These are phyloP conservation scores for Boletales sp. DNA, from an alignment of 768 basidiomycete genomes.

Conservation along the genomic window DNA sequence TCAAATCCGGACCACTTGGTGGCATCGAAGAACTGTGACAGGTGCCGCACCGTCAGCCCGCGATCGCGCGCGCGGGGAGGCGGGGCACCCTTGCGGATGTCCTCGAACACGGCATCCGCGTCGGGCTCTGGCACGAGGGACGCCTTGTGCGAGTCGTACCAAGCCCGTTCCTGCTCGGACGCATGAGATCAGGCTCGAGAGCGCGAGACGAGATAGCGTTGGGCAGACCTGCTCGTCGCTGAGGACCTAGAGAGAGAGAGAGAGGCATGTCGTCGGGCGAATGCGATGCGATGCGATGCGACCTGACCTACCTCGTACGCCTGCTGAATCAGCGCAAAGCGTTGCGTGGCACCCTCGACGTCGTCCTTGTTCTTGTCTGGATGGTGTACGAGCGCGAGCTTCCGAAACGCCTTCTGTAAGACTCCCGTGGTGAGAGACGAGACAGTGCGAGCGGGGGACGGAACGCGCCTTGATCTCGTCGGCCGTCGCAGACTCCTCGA, in stretches of 20 bases:
- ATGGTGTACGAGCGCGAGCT: constrained; percentile 79
- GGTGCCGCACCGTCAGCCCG: constrained; percentile 76
- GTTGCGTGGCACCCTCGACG: constrained; percentile 79
- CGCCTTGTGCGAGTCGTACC: constrained; percentile 93
- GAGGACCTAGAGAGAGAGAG: constrained; percentile 59
- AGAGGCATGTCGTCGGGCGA: background rate
- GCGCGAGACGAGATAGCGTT: background rate
- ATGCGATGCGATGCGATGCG: background rate
- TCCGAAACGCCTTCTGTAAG: constrained; percentile 75
- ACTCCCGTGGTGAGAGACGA: constrained; percentile 6
- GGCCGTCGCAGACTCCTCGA: constrained; percentile 75
- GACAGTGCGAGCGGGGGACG: background rate
- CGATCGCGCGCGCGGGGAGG: constrained; percentile 57
- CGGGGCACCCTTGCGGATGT: constrained; percentile 68
- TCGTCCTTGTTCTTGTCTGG: constrained; percentile 87
- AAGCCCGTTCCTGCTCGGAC: constrained; percentile 85
- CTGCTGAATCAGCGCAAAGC: constrained; percentile 87
- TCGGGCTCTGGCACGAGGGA: constrained; percentile 80
- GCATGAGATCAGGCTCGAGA: constrained; percentile 8
- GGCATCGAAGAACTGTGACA: constrained; percentile 81
- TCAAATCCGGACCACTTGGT: constrained; percentile 63
- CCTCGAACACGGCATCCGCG: constrained; percentile 80
- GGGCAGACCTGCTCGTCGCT: constrained; percentile 87
- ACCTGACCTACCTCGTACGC: constrained; percentile 78
- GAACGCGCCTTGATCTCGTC: constrained; percentile 82